Base-by-base conservation (phyloP, 495 filamentous ascomycete genomes). In the Hypomontagnella monticulosa region DNA sequence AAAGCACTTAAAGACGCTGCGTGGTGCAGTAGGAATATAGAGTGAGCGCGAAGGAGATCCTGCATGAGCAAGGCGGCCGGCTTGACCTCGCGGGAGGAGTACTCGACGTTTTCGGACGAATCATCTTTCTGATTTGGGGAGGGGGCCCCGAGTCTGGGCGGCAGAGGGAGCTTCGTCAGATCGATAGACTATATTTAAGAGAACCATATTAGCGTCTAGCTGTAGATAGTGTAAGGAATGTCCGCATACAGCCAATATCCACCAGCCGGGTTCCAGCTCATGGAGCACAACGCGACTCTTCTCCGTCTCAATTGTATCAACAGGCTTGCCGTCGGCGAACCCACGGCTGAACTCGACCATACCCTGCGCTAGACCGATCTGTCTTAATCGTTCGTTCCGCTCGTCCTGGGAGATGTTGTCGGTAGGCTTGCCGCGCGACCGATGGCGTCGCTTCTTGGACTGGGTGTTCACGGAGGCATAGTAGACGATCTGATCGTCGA, bases 341-440 rank as follows among this genome's bases (percentile, higher is more conserved):
- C 88, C 90, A 65, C 89, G 91, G 63, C 91, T 90, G 78, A 99
- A 98, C 75, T 89, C 90, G 58, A 97, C 92, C 87, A 98, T 97
- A 53, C 93, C 95, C 80, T 99, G 95, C 51, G 95, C 96, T 65
- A 99, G 85, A n/a, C 95, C 95, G 74, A 99, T 91, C 78, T 96
- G 92, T 62, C 96, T 85, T 70, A 98, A 76, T 63, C 85, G 88
- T 78, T 94, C 89, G 73, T 98, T 96, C 60, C 82, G 84, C 51
- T 90, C 83, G 67, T 91, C 85, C 38, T 83, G 82, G 14, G 77
- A 77, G 4, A 82, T 62, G 41, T 71, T 78, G 10, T 76, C 72
- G 5, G 54, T 80, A 36, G 58, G 73, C 71, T 68, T 79, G 74
- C 66, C 78, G 38, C 74, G 73, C 9, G 69, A 66, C 23, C 70